Evolutionary conservation across 257 asterid genomes (phyloP), one percentile per base, ranked within the genome.

Genomic region (Nicotiana noctiflora): DNA sequence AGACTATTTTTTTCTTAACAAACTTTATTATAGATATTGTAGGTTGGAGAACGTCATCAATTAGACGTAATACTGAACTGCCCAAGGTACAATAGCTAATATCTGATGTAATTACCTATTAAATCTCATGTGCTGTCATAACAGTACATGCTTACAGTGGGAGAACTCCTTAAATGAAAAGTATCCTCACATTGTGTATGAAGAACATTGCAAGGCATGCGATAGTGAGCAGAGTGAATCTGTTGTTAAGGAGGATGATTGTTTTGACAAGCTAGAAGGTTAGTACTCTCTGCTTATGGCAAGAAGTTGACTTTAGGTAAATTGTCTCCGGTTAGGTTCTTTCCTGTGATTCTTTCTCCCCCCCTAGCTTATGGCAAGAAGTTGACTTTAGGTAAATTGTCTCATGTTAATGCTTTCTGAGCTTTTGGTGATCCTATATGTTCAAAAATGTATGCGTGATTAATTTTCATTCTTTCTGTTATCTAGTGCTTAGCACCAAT

Each of bases 41-140:
- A 62, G 99, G 99, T 37, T 96, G 99, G 98, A 90, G 99, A 88
- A 96, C 99, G 76, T 93, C 99, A 19, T 96, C 98, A 64, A 93
- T 96, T 49, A 90, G 99, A 86, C 94, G 98, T 68, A 91, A 89
- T 56, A 90, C 84, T 85, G 98, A 96, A 85, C 88, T 96, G 82
- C 99, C 99, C 60, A 90, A 90, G 98, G 99, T 94, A 80, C 59
- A 81, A 13, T 81, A 51, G 81, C 79, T 66, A 57, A 55, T 64
- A 53, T 82, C 23, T 76, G n/a, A 53, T 56, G 79, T 76, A 80
- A 37, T 21, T 66, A 80, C 70, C 67, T 65, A 44, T 76, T 31
- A 60, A 34, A 5, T 66, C 66, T 46, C 79, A 8, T 34, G 59
- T 44, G n/a, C 66, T 10, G 74, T 81, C 29, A 29, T 52, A 37